These are phyloP conservation scores for Taphrina pruni DNA, from an alignment of 1,139 yeast species.

Conservation along the genomic window DNA sequence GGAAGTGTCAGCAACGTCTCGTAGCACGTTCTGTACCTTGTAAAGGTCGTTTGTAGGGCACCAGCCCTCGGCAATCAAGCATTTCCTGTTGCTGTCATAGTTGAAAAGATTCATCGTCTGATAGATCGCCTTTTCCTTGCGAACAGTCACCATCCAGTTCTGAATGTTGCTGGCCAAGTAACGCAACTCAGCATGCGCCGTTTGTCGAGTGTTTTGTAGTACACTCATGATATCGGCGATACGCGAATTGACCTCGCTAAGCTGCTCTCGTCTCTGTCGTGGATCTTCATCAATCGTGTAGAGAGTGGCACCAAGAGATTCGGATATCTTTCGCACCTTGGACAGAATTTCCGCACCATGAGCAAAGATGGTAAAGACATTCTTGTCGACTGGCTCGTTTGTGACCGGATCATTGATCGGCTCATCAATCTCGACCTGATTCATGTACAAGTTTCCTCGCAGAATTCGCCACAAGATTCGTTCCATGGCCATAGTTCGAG, in stretches of 20 bases:
- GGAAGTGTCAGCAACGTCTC: conserved; percentile 64
- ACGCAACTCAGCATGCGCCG: conserved; percentile 74
- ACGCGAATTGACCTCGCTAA: conserved; percentile 63
- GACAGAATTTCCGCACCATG: conserved; percentile 78
- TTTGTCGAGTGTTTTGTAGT: conserved; percentile 69
- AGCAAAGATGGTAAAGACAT: conserved; percentile 80
- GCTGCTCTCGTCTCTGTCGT: conserved; percentile 63
- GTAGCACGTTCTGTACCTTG: conserved; percentile 57
- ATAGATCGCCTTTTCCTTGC: conserved; percentile 76
- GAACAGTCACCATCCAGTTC: conserved; percentile 68
- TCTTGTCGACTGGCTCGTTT: conserved; percentile 63
- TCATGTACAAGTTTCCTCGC: conserved; percentile 85
- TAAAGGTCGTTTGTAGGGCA: conserved; percentile 66
- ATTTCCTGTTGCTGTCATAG: conserved; percentile 81
- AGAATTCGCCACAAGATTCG: conserved; percentile 91
- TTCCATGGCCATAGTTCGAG: conserved; percentile 72
- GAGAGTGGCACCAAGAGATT: conserved; percentile 79
- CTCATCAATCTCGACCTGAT: conserved; percentile 69
- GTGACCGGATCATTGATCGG: conserved; percentile 61
- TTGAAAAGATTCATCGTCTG: conserved; percentile 79
- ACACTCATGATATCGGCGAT: conserved; percentile 71
- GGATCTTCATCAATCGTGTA: conserved; percentile 70
- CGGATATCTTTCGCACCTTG: conserved; percentile 76
- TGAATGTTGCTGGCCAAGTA: conserved; percentile 76
- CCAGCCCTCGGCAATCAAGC: conserved; percentile 98